A percentile compares a stretch with the other conserved stretches of the same genome.
These are phyloP conservation scores for Claviceps sp. DNA, from an alignment of 2,329 filamentous ascomycete species.

Conservation along the genomic window DNA sequence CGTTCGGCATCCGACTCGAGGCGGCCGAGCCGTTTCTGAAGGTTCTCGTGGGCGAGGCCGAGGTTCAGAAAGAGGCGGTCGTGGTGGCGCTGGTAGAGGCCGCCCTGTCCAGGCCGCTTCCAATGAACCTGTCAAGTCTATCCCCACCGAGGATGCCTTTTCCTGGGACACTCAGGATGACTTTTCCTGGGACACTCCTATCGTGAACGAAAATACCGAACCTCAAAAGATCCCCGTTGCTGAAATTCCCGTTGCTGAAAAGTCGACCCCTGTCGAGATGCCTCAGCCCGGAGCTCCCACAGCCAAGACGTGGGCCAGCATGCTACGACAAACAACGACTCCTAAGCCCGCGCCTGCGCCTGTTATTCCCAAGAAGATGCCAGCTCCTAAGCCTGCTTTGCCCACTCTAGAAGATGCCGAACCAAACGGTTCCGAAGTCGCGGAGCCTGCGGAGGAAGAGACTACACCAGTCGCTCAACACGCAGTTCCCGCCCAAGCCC, in stretches of 20 bases:
- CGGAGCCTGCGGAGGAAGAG: constrained; percentile 22
- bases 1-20: constrained; percentile 37
- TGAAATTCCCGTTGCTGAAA: constrained; percentile 17
- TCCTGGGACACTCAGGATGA: constrained; percentile 25
- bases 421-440: constrained; percentile 20
- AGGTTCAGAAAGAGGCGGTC: constrained; percentile 48
- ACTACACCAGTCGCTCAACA: constrained; percentile 20
- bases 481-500: constrained; percentile 12
- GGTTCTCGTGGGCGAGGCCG: constrained; percentile 49
- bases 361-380: constrained; percentile 6
- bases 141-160: constrained; percentile 57
- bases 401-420: constrained; percentile 19
- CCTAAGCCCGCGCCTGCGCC: constrained; percentile 36
- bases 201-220: no score
- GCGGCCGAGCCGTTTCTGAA: constrained; percentile 48
- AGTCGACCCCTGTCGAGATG: constrained; percentile 22
- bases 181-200: no score
- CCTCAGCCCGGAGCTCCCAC: constrained; percentile 25
- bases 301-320: constrained; percentile 60
- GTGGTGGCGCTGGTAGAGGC: constrained; percentile 42
- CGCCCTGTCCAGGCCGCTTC: constrained; percentile 43
- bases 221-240: no score
- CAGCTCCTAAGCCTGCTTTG: constrained; percentile 27
- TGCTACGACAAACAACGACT: constrained; percentile 48
- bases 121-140: constrained; percentile 51